A percentile compares a stretch with the other conserved stretches of the same genome.
Conservation (phyloP, 2,329 filamentous ascomycete genomes). For the Fusarium veterinarium region DNA sequence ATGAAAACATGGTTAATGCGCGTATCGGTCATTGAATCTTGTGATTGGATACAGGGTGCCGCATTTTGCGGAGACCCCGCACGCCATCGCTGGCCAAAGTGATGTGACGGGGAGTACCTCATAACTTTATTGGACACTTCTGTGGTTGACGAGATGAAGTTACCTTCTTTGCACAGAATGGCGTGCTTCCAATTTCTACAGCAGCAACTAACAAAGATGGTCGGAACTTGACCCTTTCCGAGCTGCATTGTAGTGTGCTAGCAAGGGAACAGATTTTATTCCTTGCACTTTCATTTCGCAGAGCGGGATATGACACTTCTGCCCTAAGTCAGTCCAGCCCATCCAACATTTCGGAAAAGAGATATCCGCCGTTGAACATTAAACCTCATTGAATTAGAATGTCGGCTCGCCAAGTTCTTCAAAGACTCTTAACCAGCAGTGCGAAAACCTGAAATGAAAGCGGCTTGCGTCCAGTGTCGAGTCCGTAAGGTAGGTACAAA, state of each 20-base stretch:
- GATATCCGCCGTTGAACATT: neutral
- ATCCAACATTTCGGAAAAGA: neutral
- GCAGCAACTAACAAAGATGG: neutral
- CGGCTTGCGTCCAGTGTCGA: constrained; percentile 45
- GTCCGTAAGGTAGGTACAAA: constrained; percentile 42
- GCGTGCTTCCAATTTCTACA: constrained; percentile 29
- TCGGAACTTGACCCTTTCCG: neutral
- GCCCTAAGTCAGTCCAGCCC: neutral
- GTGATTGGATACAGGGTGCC: constrained; percentile 19
- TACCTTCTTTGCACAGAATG: constrained; percentile 19
- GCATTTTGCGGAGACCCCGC: constrained; percentile 39
- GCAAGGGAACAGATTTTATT: neutral
- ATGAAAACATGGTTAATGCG: constrained; percentile 6
- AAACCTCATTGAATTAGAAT: neutral
- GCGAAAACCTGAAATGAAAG: constrained; percentile 37
- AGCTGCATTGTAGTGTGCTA: neutral
- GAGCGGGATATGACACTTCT: neutral
- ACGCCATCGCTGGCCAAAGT: constrained; percentile 39
- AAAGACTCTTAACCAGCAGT: neutral
- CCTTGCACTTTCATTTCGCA: neutral
- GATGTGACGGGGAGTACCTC: constrained; percentile 33
- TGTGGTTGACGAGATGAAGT: neutral
- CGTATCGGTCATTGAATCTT: constrained; percentile 28
- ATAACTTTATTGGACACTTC: constrained; percentile 37
- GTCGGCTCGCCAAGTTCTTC: neutral